Conservation (phyloP, 2,329 filamentous ascomycete genomes). For the Clarireedia monteithiana region DNA sequence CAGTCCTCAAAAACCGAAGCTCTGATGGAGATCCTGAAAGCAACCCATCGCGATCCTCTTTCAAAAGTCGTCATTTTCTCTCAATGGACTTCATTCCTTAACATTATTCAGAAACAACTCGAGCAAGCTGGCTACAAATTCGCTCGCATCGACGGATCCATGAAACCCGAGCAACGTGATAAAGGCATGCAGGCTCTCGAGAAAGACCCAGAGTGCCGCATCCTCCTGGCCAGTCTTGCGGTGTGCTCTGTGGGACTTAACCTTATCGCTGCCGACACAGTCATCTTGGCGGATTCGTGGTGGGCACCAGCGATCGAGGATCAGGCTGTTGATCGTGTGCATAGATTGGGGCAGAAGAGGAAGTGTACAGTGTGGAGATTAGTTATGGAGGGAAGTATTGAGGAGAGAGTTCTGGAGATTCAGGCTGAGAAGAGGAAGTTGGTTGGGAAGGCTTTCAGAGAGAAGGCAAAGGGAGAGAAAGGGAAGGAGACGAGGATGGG, state of each 20-base stretch:
- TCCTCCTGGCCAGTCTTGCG: constrained; percentile 74
- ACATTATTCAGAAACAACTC: constrained; percentile 64
- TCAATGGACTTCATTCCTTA: constrained; percentile 70
- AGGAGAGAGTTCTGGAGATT: constrained; percentile 71
- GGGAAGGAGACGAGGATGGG: constrained; percentile 48
- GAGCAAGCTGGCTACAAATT: constrained; percentile 51
- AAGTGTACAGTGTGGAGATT: constrained; percentile 74
- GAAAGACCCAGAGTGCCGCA: constrained; percentile 55
- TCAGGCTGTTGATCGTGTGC: constrained; percentile 82
- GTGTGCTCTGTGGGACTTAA: constrained; percentile 85
- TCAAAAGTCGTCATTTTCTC: constrained; percentile 70
- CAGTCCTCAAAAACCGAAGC: constrained; percentile 80
- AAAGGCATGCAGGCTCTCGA: constrained; percentile 60
- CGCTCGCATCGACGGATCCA: constrained; percentile 72
- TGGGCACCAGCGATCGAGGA: constrained; percentile 92
- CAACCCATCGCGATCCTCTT: constrained; percentile 53
- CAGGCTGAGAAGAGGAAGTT: constrained; percentile 73
- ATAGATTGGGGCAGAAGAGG: constrained; percentile 74
- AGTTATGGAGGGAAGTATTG: constrained; percentile 72
- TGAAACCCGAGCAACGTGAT: constrained; percentile 66
- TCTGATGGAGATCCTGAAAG: constrained; percentile 65
- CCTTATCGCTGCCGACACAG: constrained; percentile 76
- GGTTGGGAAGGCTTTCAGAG: constrained; percentile 71
- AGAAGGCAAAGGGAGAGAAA: constrained; percentile 52
- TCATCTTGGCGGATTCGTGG: constrained; percentile 79